A percentile compares a stretch with the other conserved stretches of the same genome.
Conservation (phyloP, 495 filamentous ascomycete species). For the Hamigera avellanea region DNA sequence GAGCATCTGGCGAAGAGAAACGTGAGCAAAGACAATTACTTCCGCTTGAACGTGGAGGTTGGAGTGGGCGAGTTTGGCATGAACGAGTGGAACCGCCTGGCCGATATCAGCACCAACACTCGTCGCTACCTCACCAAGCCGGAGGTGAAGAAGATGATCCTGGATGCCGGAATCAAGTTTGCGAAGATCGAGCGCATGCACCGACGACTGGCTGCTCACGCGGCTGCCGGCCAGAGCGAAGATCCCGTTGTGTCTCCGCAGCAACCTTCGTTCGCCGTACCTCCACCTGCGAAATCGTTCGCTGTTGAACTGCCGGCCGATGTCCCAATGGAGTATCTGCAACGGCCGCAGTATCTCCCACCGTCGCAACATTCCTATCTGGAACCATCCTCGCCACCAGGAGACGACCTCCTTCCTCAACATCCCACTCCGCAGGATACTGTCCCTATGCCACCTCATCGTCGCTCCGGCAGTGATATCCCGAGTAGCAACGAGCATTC, state of each 20-base stretch:
- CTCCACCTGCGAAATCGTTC: constrained; percentile 31
- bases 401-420: constrained; percentile 18
- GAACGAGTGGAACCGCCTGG: constrained; percentile 92
- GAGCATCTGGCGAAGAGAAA: constrained; percentile 66
- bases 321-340: constrained; percentile 23
- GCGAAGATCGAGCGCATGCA: constrained; percentile 70
- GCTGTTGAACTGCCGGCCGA: constrained; percentile 59
- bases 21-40: constrained; percentile 85
- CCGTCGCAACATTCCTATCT: no score
- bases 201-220: constrained; percentile 28
- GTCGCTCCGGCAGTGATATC: constrained; percentile 28
- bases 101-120: constrained; percentile 88
- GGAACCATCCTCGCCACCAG: constrained; percentile 5
- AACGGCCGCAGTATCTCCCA: constrained; percentile 47
- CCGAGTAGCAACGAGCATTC: constrained; percentile 21
- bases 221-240: constrained; percentile 19
- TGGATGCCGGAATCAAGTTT: constrained; percentile 67
- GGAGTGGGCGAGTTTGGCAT: constrained; percentile 97
- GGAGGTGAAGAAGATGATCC: constrained; percentile 63
- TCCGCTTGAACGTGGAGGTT: constrained; percentile 92
- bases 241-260: neutral
- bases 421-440: constrained; percentile 26
- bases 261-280: constrained; percentile 14
- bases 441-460: constrained; percentile 12
- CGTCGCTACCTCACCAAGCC: constrained; percentile 65